Percentiles rank a stretch among this genome's conserved stretches.
phyloP scores from a whole-genome alignment of 768 basidiomycete species.

The Nidularia sp. region DNA sequence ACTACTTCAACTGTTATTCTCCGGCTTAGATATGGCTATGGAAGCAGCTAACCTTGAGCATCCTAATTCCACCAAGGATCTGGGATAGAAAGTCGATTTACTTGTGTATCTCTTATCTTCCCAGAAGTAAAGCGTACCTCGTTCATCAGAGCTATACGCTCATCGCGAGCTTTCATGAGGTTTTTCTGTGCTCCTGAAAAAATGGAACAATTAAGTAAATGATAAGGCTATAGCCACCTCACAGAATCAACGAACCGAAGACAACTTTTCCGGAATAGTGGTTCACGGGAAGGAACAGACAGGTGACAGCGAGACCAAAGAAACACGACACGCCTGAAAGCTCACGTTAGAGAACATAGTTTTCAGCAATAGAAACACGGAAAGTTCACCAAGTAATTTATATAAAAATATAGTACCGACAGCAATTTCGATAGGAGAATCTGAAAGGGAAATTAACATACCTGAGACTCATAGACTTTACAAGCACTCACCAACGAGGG shows the following conservation, averaged over 20 bases:
- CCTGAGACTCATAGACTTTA: neutral
- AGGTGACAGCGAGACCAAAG: slow-evolving; percentile 73
- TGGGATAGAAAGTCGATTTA: too few species aligned
- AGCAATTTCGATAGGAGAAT: slow-evolving; percentile 74
- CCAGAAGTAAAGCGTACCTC: slow-evolving; percentile 24
- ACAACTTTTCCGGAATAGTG: slow-evolving; percentile 82
- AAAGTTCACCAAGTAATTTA: slow-evolving; percentile 55
- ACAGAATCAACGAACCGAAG: slow-evolving; percentile 23
- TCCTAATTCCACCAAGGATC: slow-evolving; percentile 79
- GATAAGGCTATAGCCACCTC: slow-evolving; percentile 1
- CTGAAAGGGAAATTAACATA: slow-evolving; percentile 22
- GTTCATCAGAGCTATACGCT: slow-evolving; percentile 89
- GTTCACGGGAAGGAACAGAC: slow-evolving; percentile 71
- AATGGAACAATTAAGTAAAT: neutral
- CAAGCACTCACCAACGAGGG: slow-evolving; percentile 55
- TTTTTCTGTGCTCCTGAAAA: slow-evolving; percentile 51
- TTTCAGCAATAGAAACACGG: neutral
- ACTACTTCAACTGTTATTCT: slow-evolving; percentile 33
- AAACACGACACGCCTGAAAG: slow-evolving; percentile 60
- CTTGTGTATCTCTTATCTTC: too few species aligned
- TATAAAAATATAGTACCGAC: slow-evolving; percentile 78
- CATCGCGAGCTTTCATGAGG: slow-evolving; percentile 89
- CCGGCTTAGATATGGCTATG: neutral
- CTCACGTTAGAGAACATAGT: neutral
- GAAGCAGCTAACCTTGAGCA: slow-evolving; percentile 60